Percentiles rank a stretch among this genome's conserved stretches.
These are phyloP conservation scores for Henckelia pumila DNA, from an alignment of 257 asterid species.

Conservation along the genomic window DNA sequence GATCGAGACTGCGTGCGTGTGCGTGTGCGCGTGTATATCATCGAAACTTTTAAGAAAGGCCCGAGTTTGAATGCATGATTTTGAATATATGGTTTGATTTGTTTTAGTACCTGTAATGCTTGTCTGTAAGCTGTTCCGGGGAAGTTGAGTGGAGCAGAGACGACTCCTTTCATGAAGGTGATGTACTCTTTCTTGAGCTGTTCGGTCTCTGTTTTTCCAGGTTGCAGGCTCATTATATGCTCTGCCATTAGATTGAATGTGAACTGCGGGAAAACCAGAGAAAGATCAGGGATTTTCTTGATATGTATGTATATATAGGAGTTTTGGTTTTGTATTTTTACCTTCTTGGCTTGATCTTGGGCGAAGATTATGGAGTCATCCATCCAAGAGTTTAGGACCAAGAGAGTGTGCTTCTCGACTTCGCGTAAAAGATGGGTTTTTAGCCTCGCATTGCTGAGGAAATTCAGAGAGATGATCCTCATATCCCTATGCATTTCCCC, in stretches of 20 bases:
- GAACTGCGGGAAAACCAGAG: constrained; percentile 38
- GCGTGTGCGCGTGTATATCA: too few species aligned
- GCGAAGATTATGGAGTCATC: constrained; percentile 53
- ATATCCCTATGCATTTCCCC: constrained; percentile 95
- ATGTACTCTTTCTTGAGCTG: constrained; percentile 72
- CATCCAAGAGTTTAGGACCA: constrained; percentile 69
- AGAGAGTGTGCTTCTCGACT: constrained; percentile 70
- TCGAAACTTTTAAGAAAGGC: background rate
- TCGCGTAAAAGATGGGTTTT: constrained; percentile 63
- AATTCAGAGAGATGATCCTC: constrained; percentile 79
- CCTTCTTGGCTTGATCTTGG: constrained; percentile 94
- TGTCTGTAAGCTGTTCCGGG: constrained; percentile 93
- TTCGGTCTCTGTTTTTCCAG: constrained; percentile 77
- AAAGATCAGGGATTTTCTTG: too few species aligned
- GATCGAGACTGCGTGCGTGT: constrained; percentile 68
- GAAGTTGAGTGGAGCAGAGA: constrained; percentile 86
- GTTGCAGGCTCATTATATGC: constrained; percentile 84
- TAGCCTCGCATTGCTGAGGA: constrained; percentile 72
- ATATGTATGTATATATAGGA: too few species aligned
- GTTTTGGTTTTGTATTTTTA: too few species aligned
- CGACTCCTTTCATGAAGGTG: constrained; percentile 94
- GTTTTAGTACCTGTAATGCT: constrained; percentile 55
- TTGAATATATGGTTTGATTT: background rate
- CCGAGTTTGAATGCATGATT: background rate
- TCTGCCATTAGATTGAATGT: constrained; percentile 92